Evolutionary conservation across 1,284 basidiomycete genomes (phyloP).

Genomic region (Neotropicomus parvogracilis): DNA sequence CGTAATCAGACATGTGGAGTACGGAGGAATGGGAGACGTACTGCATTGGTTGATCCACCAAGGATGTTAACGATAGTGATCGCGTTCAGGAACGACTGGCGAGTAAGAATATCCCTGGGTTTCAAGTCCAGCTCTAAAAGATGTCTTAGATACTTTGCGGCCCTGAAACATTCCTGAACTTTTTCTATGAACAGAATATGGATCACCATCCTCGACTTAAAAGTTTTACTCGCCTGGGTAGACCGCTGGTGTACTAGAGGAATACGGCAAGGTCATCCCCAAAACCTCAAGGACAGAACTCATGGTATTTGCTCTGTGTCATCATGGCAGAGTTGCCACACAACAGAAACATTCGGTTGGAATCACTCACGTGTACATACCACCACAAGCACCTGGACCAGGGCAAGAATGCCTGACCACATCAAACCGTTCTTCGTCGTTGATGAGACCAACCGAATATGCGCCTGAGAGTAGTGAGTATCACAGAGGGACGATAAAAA

Average conservation of each 20-base stretch:
- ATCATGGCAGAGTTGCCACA: not conserved
- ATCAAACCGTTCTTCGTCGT: slow-evolving; percentile 73
- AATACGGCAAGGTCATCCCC: slow-evolving; percentile 89
- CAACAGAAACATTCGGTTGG: not conserved
- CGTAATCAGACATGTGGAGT: not conserved
- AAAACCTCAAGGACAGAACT: slow-evolving; percentile 86
- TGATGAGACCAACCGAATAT: slow-evolving; percentile 69
- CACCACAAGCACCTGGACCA: slow-evolving; percentile 74
- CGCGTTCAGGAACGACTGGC: slow-evolving; percentile 88
- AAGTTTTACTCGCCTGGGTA: slow-evolving; percentile 54
- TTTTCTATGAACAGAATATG: slow-evolving; percentile 52
- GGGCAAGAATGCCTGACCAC: slow-evolving; percentile 83
- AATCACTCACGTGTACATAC: slow-evolving; percentile 72
- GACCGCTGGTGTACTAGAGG: slow-evolving; percentile 79
- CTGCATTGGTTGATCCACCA: slow-evolving; percentile 91
- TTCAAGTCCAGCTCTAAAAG: slow-evolving; percentile 86
- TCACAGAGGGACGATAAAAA: not conserved
- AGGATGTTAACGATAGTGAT: slow-evolving; percentile 82
- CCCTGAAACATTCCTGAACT: slow-evolving; percentile 79
- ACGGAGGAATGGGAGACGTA: slow-evolving; percentile 33
- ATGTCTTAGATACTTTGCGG: slow-evolving; percentile 78
- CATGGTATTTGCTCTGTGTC: slow-evolving; percentile 77
- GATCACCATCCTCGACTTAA: not conserved
- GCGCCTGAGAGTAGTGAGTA: slow-evolving; percentile 48
- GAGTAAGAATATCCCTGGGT: slow-evolving; percentile 90